Evolutionary conservation across 2,329 filamentous ascomycete species (phyloP).

Genomic region (Penicillium olsonii): DNA sequence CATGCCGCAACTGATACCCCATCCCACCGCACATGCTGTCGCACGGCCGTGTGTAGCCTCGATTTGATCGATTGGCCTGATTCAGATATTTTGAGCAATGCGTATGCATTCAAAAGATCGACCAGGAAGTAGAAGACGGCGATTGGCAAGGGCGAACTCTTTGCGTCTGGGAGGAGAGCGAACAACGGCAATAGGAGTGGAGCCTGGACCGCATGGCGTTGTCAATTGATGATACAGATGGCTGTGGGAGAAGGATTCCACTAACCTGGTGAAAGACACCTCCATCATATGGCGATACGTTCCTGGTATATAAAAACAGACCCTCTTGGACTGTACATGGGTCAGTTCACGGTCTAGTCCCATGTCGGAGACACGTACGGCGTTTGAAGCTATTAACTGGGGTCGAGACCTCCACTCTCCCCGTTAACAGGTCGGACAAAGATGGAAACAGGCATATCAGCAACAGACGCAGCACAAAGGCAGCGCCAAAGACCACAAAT

Average conservation of each 20-base stretch:
- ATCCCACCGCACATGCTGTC: slow-evolving; percentile 73
- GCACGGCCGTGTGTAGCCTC: slow-evolving; percentile 73
- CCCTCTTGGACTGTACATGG: slow-evolving; percentile 79
- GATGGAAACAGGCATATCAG: slow-evolving; percentile 80
- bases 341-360: slow-evolving; percentile 10
- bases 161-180: slow-evolving; percentile 75
- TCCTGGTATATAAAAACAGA: slow-evolving; percentile 91
- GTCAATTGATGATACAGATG: slow-evolving; percentile 9
- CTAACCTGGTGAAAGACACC: slow-evolving; percentile 72
- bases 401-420: slow-evolving; percentile 93
- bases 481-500: slow-evolving; percentile 70
- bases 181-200: slow-evolving; percentile 90
- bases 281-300: slow-evolving; percentile 95
- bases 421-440: slow-evolving; percentile 80
- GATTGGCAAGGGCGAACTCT: slow-evolving; percentile 69
- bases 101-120: slow-evolving; percentile 79
- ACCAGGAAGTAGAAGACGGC: slow-evolving; percentile 77
- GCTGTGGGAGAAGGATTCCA: neutral
- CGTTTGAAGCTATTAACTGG: slow-evolving; percentile 98
- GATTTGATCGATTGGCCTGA: slow-evolving; percentile 77
- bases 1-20: slow-evolving; percentile 75
- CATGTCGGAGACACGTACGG: slow-evolving; percentile 53
- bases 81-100: slow-evolving; percentile 75
- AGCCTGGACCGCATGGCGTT: slow-evolving; percentile 54
- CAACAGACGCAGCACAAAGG: slow-evolving; percentile 74